These are phyloP conservation scores for Populus simonii DNA, from an alignment of 345 rosid genomes.

Conservation along the genomic window DNA sequence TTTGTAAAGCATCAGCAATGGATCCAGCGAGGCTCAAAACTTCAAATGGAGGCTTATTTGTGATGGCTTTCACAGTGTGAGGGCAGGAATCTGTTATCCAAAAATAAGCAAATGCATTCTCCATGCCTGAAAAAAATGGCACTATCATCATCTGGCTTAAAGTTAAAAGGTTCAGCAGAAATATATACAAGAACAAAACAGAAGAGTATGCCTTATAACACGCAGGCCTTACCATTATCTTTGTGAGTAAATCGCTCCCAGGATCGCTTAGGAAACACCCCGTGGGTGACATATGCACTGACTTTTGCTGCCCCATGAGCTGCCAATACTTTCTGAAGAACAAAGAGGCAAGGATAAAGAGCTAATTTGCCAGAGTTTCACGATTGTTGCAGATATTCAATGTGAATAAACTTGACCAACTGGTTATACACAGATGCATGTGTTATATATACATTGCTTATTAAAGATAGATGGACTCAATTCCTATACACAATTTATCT, in stretches of 20 bases:
- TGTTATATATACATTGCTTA: neutral
- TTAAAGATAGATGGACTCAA: neutral
- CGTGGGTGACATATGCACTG: slow-evolving; percentile 95
- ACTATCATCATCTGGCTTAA: slow-evolving; percentile 5
- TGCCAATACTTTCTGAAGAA: slow-evolving; percentile 79
- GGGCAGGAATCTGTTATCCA: slow-evolving; percentile 99
- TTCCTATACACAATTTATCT: neutral
- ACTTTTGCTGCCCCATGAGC: slow-evolving; percentile 89
- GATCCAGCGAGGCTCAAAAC: slow-evolving; percentile 88
- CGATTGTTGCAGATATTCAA: neutral
- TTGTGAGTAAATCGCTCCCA: slow-evolving; percentile 81
- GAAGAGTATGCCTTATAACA: neutral
- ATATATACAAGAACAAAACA: neutral
- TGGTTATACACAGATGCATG: neutral
- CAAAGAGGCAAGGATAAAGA: neutral
- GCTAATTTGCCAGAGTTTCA: neutral
- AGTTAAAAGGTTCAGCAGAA: neutral
- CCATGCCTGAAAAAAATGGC: slow-evolving; percentile 29
- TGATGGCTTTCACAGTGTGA: slow-evolving; percentile 70
- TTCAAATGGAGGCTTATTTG: slow-evolving; percentile 77
- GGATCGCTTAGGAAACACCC: slow-evolving; percentile 85
- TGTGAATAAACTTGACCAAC: neutral
- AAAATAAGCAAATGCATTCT: slow-evolving; percentile 69
- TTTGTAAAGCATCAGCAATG: slow-evolving; percentile 84
- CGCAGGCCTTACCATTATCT: slow-evolving; percentile 45